Evolutionary conservation across 2,329 filamentous ascomycete species (phyloP).

Genomic region (Monosporascus sp.): DNA sequence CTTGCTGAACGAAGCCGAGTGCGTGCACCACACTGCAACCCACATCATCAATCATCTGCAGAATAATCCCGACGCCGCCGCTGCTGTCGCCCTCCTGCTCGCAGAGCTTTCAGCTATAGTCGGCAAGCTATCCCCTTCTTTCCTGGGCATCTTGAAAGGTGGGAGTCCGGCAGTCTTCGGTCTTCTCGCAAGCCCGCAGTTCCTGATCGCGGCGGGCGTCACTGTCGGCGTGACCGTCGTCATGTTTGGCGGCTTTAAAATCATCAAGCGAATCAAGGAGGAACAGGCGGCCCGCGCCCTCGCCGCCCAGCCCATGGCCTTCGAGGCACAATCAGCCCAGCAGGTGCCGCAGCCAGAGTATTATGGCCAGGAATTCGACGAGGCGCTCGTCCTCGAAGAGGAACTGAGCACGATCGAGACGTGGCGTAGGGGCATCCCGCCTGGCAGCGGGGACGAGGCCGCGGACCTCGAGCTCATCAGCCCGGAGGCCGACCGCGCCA

Average conservation of each 20-base stretch:
- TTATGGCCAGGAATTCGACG: conserved; percentile 36
- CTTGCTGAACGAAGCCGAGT: conserved; percentile 81
- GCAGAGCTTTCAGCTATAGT: conserved; percentile 83
- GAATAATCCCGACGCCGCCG: conserved; percentile 77
- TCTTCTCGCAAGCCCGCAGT: conserved; percentile 83
- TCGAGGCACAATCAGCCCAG: conserved; percentile 17
- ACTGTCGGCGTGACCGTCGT: conserved; percentile 92
- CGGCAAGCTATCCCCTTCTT: conserved; percentile 77
- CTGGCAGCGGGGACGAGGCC: conserved; percentile 40
- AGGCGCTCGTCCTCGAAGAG: conserved; percentile 53
- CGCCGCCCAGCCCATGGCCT: conserved; percentile 25
- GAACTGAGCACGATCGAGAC: conserved; percentile 54
- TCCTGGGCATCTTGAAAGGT: conserved; percentile 69
- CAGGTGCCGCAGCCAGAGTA: background rate
- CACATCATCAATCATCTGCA: conserved; percentile 77
- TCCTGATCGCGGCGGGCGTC: conserved; percentile 85
- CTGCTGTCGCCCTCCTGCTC: conserved; percentile 86
- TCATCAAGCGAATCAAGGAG: conserved; percentile 76
- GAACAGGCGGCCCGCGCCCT: conserved; percentile 20
- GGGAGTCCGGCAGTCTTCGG: conserved; percentile 82
- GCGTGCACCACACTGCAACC: conserved; percentile 76
- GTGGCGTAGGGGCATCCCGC: conserved; percentile 53
- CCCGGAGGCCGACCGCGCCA: conserved; percentile 46
- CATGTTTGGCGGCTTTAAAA: conserved; percentile 94
- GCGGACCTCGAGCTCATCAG: conserved; percentile 55